These are phyloP conservation scores for Pseudocercospora vitis DNA, from an alignment of 2,329 filamentous ascomycete species.

Conservation along the genomic window DNA sequence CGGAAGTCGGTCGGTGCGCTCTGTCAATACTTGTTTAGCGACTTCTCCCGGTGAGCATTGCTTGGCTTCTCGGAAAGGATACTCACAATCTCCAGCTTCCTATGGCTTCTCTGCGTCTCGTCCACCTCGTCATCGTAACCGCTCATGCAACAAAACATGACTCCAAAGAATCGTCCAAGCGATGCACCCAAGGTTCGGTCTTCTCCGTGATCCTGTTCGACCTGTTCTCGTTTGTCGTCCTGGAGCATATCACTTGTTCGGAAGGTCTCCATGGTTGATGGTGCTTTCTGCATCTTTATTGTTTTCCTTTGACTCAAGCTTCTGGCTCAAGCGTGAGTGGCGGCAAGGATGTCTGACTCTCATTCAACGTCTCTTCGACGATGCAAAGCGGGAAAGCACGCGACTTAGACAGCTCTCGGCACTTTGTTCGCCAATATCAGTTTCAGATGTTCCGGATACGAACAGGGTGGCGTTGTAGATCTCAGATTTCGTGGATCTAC, in stretches of 20 bases:
- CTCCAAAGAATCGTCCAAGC: slow-evolving; percentile 24
- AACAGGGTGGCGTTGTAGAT: not conserved
- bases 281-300: slow-evolving; percentile 6
- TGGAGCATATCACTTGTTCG: not conserved
- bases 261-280: not conserved
- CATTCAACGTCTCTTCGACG: slow-evolving; percentile 11
- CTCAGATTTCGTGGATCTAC: not conserved
- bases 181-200: slow-evolving; percentile 21
- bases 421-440: slow-evolving; percentile 10
- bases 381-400: slow-evolving; percentile 13
- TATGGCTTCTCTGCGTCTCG: not conserved
- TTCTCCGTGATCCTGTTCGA: not conserved
- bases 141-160: slow-evolving; percentile 28
- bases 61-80: no score
- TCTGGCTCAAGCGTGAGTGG: slow-evolving; percentile 1
- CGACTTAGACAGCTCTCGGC: slow-evolving; percentile 12
- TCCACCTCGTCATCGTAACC: slow-evolving; percentile 25
- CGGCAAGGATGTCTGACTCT: slow-evolving; percentile 16
- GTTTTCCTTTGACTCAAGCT: slow-evolving; percentile 1
- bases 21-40: slow-evolving; percentile 3
- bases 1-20: slow-evolving; percentile 37
- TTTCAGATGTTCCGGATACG: not conserved
- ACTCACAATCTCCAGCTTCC: slow-evolving; percentile 29
- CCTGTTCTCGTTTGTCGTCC: slow-evolving; percentile 5
- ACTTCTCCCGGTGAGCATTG: not conserved